Conservation (phyloP, 2,329 filamentous ascomycete genomes). For the Geosmithia flava region DNA sequence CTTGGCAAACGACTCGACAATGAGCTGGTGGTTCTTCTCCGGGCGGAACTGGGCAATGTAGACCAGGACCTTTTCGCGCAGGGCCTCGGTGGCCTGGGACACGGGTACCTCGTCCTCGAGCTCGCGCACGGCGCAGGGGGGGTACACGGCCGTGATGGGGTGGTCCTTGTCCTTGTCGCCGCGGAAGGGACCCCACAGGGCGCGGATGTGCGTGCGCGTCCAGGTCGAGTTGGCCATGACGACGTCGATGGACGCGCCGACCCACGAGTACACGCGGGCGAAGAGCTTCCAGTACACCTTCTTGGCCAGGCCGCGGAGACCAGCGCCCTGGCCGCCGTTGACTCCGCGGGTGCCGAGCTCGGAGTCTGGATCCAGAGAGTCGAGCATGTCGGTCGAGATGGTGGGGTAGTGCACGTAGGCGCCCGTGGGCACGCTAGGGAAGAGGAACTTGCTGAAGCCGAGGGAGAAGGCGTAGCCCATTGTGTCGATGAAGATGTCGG, state of each 20-base stretch:
- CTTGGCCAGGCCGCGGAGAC: constrained; percentile 59
- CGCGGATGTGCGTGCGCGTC: constrained; percentile 75
- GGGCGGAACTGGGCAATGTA: constrained; percentile 97
- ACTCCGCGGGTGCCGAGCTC: constrained; percentile 53
- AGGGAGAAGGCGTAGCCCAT: constrained; percentile 96
- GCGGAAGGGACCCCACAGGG: constrained; percentile 60
- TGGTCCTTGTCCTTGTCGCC: constrained; percentile 30
- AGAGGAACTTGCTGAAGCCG: constrained; percentile 71
- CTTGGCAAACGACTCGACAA: constrained; percentile 71
- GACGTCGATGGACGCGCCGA: constrained; percentile 75
- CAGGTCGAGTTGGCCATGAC: constrained; percentile 97
- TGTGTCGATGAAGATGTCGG: constrained; percentile 91
- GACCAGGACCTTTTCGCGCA: constrained; percentile 60
- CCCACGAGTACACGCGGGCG: constrained; percentile 67
- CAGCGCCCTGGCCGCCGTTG: constrained; percentile 72
- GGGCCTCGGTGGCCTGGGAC: constrained; percentile 52
- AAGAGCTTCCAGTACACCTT: constrained; percentile 79
- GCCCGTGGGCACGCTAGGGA: constrained; percentile 67
- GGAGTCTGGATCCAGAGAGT: constrained; percentile 57
- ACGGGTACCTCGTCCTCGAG: constrained; percentile 65
- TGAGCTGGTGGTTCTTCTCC: constrained; percentile 88
- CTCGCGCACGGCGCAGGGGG: constrained; percentile 81
- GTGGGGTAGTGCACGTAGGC: constrained; percentile 98
- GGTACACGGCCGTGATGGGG: constrained; percentile 70
- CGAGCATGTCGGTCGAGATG: constrained; percentile 95